Evolutionary conservation across 2,329 filamentous ascomycete species (phyloP), one percentile per base, ranked within the genome.

Genomic region (Pyricularia sp.): DNA sequence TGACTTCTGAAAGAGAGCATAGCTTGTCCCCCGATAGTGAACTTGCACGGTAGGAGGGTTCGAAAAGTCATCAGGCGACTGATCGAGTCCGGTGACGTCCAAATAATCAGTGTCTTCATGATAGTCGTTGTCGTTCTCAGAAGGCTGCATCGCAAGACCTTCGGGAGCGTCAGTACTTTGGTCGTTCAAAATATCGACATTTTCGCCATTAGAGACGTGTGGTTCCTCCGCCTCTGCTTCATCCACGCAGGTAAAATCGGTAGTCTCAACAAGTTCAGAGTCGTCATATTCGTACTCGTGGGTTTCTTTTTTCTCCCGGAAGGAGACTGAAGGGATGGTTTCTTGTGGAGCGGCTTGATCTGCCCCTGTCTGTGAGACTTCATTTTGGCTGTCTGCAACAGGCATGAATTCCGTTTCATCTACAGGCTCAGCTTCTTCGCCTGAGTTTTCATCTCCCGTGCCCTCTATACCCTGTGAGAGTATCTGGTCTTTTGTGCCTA

Each of bases 211-310:
- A 33, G 66, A 23, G 28, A 69, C 66, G 17, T 61, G 31, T 17
- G 26, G 12, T 17, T 68, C 65, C 30, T 66, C 42, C 6, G 59
- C 6, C 31, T 70, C 69, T 3, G 63, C 63, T 5, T 59, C 50
- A 33, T 33, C 50, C 26, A 71, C 70, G 30, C 71, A 31, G 0
- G 25, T 58, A 25, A 63, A 64, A 33, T 65, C 30, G 17, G 69
- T 64, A 6, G 71, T 69, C 11, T 71, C 73, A 55, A 71, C 73
- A 25, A 79, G 75, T 42, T 81, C 78, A 65, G 79, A 79, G 61
- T 78, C 78, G 30, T 81, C 79, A 58, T 80, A 78, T 14, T 73
- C 70, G 4, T 69, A 68, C 0, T 69, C 66, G 14, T 66, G 68
- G 26, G 70, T 69, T 31, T 72, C 66, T 25, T 67, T 61, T 26